A percentile compares a stretch with the other conserved stretches of the same genome.
phyloP scores from a whole-genome alignment of 2,329 filamentous ascomycete genomes.

The Cordyceps pruinosa region DNA sequence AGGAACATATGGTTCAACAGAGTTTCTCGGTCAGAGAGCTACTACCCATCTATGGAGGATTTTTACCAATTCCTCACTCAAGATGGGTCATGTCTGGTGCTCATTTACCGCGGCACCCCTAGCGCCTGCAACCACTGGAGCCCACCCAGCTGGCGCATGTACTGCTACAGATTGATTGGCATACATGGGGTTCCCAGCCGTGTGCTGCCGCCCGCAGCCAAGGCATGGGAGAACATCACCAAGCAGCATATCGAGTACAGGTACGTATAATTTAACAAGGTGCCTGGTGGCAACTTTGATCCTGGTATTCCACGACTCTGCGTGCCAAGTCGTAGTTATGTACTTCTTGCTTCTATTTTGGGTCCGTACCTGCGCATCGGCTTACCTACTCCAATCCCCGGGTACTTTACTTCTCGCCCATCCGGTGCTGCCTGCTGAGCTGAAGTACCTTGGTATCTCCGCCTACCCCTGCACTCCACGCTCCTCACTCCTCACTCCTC shows the following conservation, averaged over 20 bases:
- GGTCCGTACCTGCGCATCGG: background rate
- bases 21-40: background rate
- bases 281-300: too few relatives aligned
- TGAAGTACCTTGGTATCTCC: too few relatives aligned
- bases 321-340: too few relatives aligned
- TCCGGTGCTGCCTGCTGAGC: too few relatives aligned
- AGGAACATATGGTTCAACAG: background rate
- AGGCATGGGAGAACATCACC: background rate
- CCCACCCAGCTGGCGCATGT: background rate
- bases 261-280: background rate
- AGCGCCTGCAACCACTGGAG: background rate
- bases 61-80: too few relatives aligned
- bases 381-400: background rate
- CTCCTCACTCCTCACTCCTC: too few relatives aligned
- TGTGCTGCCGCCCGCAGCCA: background rate
- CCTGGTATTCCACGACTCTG: too few relatives aligned
- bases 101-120: background rate
- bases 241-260: background rate
- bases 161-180: conserved; percentile 1
- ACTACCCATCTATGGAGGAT: background rate
- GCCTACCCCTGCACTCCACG: too few relatives aligned
- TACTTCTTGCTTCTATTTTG: background rate
- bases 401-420: too few relatives aligned
- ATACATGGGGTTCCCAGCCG: background rate
- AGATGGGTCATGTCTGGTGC: background rate